phyloP scores from a whole-genome alignment of 2,329 filamentous ascomycete species.

The Fusarium heterosporum region DNA sequence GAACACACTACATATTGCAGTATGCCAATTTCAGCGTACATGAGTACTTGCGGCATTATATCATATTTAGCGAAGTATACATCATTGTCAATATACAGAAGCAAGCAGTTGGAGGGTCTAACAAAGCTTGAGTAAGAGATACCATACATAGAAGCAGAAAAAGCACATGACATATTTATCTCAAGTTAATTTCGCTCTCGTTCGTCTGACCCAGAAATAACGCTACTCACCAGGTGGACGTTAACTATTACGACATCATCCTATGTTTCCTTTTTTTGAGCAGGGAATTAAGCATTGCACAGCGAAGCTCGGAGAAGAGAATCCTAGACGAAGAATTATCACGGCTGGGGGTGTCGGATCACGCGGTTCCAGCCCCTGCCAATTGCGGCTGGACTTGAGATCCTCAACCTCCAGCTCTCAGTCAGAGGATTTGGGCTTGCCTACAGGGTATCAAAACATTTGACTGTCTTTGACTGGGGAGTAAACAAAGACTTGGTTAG shows the following conservation, averaged over 20 bases:
- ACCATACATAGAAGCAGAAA: constrained; percentile 18
- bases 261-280: constrained; percentile 7
- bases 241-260: constrained; percentile 4
- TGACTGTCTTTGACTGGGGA: too few species aligned
- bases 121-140: constrained; percentile 12
- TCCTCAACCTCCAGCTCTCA: background rate
- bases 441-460: background rate
- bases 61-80: constrained; percentile 26
- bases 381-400: background rate
- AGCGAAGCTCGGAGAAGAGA: constrained; percentile 19
- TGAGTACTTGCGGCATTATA: constrained; percentile 28
- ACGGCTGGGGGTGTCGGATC: constrained; percentile 10
- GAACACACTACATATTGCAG: background rate
- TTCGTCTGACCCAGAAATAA: constrained; percentile 14
- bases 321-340: constrained; percentile 3
- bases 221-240: constrained; percentile 21
- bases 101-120: constrained; percentile 9
- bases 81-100: constrained; percentile 6
- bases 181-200: background rate
- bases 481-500: too few species aligned
- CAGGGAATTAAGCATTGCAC: constrained; percentile 15
- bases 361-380: constrained; percentile 22
- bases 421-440: too few species aligned
- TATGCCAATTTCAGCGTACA: constrained; percentile 21
- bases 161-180: constrained; percentile 11